Evolutionary conservation across 2,329 filamentous ascomycete species (phyloP).

Genomic region (Aspergillus ustus): DNA sequence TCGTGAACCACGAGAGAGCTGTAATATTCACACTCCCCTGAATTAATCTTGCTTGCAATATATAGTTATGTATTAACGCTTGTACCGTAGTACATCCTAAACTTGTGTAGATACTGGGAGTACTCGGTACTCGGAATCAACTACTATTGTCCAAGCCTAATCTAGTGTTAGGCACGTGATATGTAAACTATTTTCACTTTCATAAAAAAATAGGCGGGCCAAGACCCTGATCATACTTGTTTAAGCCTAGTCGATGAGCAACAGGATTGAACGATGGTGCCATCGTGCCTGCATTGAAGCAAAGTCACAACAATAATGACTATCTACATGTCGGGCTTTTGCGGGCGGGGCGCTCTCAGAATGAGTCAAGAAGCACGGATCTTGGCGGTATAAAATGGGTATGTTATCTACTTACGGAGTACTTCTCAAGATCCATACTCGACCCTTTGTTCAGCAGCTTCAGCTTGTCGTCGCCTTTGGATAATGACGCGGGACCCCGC

Average conservation of each 20-base stretch:
- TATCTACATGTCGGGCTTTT: not conserved
- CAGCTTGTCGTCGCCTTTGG: not conserved
- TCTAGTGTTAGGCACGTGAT: no score
- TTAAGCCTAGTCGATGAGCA: not conserved
- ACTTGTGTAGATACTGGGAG: no score
- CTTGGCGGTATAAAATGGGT: no score
- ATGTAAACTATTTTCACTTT: not conserved
- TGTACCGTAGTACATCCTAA: no score
- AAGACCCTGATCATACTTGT: not conserved
- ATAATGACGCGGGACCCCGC: not conserved
- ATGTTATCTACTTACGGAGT: not conserved
- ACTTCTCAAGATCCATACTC: not conserved
- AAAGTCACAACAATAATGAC: not conserved
- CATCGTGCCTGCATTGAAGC: no score
- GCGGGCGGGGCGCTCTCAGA: not conserved
- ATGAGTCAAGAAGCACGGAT: not conserved
- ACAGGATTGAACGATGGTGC: not conserved
- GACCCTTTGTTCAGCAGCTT: not conserved
- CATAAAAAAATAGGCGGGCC: not conserved
- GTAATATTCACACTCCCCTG: no score
- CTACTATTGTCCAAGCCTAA: no score
- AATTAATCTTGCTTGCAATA: no score
- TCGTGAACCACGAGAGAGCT: no score
- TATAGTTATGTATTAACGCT: no score
- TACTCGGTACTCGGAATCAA: no score